These are phyloP conservation scores for Colletotrichum sp. DNA, from an alignment of 2,329 filamentous ascomycete genomes.

Conservation along the genomic window DNA sequence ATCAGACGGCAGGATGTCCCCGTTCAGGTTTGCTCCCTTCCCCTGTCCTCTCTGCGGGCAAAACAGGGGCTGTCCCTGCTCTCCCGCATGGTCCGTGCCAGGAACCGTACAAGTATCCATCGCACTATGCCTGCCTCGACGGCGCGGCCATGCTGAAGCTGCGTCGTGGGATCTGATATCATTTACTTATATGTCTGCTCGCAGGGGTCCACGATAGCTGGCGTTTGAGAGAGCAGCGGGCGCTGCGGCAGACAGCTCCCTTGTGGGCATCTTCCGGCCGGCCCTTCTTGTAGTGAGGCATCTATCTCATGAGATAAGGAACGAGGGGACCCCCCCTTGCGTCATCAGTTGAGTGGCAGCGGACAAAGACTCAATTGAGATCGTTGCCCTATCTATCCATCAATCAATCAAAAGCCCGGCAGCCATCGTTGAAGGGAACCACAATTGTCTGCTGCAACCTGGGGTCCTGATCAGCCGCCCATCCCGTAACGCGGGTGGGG, in stretches of 20 bases:
- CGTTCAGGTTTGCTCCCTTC: neutral
- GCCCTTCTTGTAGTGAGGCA: neutral
- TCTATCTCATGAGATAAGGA: neutral
- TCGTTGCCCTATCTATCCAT: neutral
- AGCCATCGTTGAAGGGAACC: neutral
- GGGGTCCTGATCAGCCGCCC: neutral
- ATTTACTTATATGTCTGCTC: neutral
- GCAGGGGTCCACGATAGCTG: neutral
- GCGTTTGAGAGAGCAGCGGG: neutral
- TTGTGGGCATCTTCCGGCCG: neutral
- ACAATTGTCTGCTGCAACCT: neutral
- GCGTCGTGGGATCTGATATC: neutral
- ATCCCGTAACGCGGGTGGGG: neutral
- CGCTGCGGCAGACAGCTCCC: neutral
- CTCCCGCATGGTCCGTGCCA: conserved; percentile 11
- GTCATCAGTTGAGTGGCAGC: neutral
- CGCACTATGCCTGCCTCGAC: neutral
- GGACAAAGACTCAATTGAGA: neutral
- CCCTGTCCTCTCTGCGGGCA: neutral
- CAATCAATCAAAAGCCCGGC: neutral
- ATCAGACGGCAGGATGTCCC: neutral
- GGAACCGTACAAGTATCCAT: neutral
- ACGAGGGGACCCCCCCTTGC: neutral
- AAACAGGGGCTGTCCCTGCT: conserved; percentile 7
- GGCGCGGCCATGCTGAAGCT: neutral